Base-by-base conservation (phyloP, 495 filamentous ascomycete species). In the Thozetella sp. region DNA sequence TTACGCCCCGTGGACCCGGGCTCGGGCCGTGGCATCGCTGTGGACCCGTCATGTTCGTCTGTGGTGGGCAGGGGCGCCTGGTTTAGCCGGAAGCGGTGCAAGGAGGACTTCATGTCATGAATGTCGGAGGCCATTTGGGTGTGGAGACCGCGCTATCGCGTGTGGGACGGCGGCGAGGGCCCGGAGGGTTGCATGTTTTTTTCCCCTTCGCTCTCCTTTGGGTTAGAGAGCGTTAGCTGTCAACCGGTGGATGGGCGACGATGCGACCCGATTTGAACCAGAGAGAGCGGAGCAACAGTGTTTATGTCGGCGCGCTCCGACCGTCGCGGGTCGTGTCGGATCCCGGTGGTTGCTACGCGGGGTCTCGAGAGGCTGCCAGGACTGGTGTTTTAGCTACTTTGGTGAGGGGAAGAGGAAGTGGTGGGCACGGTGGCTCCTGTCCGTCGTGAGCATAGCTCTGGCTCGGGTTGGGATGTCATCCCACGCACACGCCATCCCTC, bases 101-200 rank as follows among this genome's bases (percentile, higher is more conserved):
- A 19, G 11, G 43, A 48, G 43, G 43, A 48, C 43, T 48, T 48
- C 43, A 48, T 48, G 43, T 48, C 43, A n/a, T 48, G 43, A n/a
- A 48, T 48, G 43, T 48, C 43, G 11, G 43, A 48, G n/a, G 43
- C 43, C 43, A 48, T 48, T n/a, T n/a, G n/a, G n/a, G 43, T 4
- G 43, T 48, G 43, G 43, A 48, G 43, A 13, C 43, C 11, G 43
- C 43, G 43, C 43, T 48, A 48, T 48, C 43, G 43, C 43, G 43
- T 48, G 43, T 48, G 43, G 30, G 43, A 48, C 43, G 12, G 11
- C 43, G 20, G 11, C 9, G n/a, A n/a, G n/a, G 20, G 9, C 43
- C 20, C 20, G 43, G 43, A 10, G 43, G 43, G 43, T 48, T n/a
- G 43, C 43, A 48, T 48, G 43, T 48, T 48, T n/a, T 19, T 10